Evolutionary conservation across 2,329 filamentous ascomycete genomes (phyloP), one percentile per base, ranked within the genome.

Genomic region (Colletotrichum agaves): DNA sequence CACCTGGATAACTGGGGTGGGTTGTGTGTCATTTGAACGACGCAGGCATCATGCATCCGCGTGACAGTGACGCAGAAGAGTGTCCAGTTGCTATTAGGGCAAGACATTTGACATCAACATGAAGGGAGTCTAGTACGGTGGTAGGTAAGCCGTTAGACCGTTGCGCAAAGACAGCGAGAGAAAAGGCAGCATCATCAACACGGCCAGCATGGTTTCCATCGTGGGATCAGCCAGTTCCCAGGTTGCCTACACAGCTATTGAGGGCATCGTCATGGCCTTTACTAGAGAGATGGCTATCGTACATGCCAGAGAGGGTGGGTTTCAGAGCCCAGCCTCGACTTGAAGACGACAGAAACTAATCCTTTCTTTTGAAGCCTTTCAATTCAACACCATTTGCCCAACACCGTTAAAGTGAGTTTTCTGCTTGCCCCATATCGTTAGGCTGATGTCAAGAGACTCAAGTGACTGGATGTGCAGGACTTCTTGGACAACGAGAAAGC

Each of bases 121-220:
- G 79, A 98, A 98, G 87, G 94, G 94, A 39, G 94, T 98, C n/a
- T 97, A 94, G 94, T 98, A 88, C 78, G 94, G 94, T 68, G 91
- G 90, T 87, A 98, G 97, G 85, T 93, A 97, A 79, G 93, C 94
- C 5, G 90, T 98, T 31, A 84, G 95, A 55, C 88, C 92, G 49
- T 85, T 98, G 74, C 91, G 94, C 71, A 90, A 89, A 73, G 85
- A 97, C 84, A 87, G 87, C 61, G 98, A 97, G 88, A 88, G 84
- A 49, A 88, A 86, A 73, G 92, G 88, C 56, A 93, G 90, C 79
- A 89, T 98, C 80, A 94, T 97, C 86, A 97, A 97, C 85, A 97
- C 93, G 2, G 94, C 93, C 23, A 94, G 91, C 50, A 91, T 97
- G 53, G 94, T 97, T 47, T 94, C 93, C 2, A 85, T 97, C 58